Evolutionary conservation across 164 flowering plant genomes (phyloP).

Genomic region (Dillenia suffruticosa): DNA sequence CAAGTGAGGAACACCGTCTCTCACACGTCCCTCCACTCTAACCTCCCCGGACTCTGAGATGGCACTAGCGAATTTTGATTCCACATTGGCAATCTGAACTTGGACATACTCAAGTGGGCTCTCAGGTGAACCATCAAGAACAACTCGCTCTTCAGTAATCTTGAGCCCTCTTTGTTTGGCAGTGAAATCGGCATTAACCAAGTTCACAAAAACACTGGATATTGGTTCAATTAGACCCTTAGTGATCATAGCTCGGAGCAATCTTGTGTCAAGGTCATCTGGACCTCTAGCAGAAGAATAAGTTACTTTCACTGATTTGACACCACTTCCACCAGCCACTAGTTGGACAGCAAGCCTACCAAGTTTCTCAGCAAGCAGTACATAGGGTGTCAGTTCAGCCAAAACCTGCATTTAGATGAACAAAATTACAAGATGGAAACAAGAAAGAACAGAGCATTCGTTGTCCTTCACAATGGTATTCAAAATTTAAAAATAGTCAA

Average conservation of each 20-base stretch:
- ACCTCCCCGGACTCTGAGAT: conserved; percentile 82
- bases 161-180: conserved; percentile 85
- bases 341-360: conserved; percentile 86
- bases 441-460: no score
- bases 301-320: conserved; percentile 67
- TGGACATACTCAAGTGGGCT: conserved; percentile 71
- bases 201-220: conserved; percentile 66
- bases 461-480: no score
- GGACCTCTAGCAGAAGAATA: conserved; percentile 82
- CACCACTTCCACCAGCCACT: conserved; percentile 88
- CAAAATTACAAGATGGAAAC: background rate
- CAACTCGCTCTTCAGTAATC: conserved; percentile 63
- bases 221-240: conserved; percentile 92
- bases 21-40: conserved; percentile 75
- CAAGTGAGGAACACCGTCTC: conserved; percentile 79
- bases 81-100: conserved; percentile 80
- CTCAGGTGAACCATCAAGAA: conserved; percentile 79
- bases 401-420: conserved; percentile 41
- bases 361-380: conserved; percentile 77
- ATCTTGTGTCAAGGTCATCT: conserved; percentile 87
- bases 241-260: conserved; percentile 93
- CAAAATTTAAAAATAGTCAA: no score
- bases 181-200: conserved; percentile 89
- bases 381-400: conserved; percentile 75
- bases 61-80: conserved; percentile 83